phyloP scores from a whole-genome alignment of 2,329 filamentous ascomycete species.

The Fusarium oxysporum region DNA sequence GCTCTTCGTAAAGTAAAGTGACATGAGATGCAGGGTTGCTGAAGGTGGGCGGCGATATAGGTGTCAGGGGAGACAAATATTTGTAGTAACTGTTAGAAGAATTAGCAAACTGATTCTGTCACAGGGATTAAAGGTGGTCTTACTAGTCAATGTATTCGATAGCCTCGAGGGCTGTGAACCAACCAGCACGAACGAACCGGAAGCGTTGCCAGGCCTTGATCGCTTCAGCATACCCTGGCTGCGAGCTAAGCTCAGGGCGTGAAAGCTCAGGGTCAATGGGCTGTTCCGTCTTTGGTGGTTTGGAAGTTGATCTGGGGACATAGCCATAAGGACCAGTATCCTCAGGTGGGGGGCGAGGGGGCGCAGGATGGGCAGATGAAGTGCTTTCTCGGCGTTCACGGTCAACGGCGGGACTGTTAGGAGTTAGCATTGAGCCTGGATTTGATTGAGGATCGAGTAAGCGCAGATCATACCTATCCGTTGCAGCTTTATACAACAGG shows the following conservation, averaged over 20 bases:
- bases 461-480: conserved; percentile 63
- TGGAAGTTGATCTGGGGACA: conserved; percentile 28
- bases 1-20: conserved; percentile 87
- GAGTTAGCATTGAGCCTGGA: conserved; percentile 15
- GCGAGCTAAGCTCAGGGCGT: conserved; percentile 57
- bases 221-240: conserved; percentile 74
- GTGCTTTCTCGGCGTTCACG: conserved; percentile 42
- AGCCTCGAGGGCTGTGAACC: conserved; percentile 94
- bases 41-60: conserved; percentile 92
- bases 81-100: conserved; percentile 79
- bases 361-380: conserved; percentile 26
- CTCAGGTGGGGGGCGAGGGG: conserved; percentile 22
- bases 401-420: conserved; percentile 38
- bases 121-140: conserved; percentile 40
- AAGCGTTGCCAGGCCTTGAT: conserved; percentile 91
- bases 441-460: conserved; percentile 1
- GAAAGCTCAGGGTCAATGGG: conserved; percentile 61
- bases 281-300: conserved; percentile 48
- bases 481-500: conserved; percentile 87
- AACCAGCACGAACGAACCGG: conserved; percentile 94
- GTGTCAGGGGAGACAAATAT: conserved; percentile 90
- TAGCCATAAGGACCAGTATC: conserved; percentile 38
- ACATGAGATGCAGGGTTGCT: conserved; percentile 82
- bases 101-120: conserved; percentile 18
- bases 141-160: conserved; percentile 95